Evolutionary conservation across 257 asterid species (phyloP).

Genomic region (Thymus mandschuricus): DNA sequence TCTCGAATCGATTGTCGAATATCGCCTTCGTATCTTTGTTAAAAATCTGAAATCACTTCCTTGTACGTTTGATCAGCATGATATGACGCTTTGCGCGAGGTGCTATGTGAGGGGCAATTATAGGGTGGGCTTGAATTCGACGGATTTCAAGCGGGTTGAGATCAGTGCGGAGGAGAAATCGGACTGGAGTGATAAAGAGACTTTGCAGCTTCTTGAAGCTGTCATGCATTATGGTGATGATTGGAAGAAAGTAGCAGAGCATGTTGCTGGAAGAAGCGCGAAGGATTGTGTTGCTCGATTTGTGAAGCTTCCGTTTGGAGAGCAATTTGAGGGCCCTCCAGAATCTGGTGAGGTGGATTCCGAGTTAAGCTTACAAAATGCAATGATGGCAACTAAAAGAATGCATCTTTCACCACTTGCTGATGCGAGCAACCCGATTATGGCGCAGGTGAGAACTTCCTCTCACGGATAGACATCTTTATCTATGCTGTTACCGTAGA

Average conservation of each 20-base stretch:
- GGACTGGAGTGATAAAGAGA: constrained; percentile 92
- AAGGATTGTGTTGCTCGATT: constrained; percentile 91
- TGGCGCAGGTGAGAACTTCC: constrained; percentile 81
- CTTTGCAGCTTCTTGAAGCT: constrained; percentile 87
- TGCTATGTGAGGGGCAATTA: constrained; percentile 83
- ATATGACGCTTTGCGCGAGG: constrained; percentile 88
- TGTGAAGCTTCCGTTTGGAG: constrained; percentile 88
- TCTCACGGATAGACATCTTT: constrained; percentile 10
- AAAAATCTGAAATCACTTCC: constrained; percentile 14
- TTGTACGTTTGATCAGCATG: constrained; percentile 61
- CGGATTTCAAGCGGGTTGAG: constrained; percentile 91
- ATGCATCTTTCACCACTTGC: constrained; percentile 83
- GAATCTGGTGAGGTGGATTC: constrained; percentile 70
- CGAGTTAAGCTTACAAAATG: constrained; percentile 47
- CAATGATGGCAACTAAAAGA: constrained; percentile 52
- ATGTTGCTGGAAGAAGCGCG: constrained; percentile 77
- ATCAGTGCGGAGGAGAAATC: constrained; percentile 77
- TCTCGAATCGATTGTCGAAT: not conserved
- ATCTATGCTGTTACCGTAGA: not conserved
- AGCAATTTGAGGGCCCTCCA: constrained; percentile 87
- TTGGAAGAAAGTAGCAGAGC: constrained; percentile 92
- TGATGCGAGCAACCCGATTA: constrained; percentile 90
- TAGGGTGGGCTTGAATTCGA: constrained; percentile 59
- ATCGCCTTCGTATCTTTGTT: constrained; percentile 1
- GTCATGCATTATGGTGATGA: constrained; percentile 86